Percentiles rank a stretch among this genome's conserved stretches.
These are phyloP conservation scores for Zasmidium cellare DNA, from an alignment of 2,329 filamentous ascomycete genomes.

Conservation along the genomic window DNA sequence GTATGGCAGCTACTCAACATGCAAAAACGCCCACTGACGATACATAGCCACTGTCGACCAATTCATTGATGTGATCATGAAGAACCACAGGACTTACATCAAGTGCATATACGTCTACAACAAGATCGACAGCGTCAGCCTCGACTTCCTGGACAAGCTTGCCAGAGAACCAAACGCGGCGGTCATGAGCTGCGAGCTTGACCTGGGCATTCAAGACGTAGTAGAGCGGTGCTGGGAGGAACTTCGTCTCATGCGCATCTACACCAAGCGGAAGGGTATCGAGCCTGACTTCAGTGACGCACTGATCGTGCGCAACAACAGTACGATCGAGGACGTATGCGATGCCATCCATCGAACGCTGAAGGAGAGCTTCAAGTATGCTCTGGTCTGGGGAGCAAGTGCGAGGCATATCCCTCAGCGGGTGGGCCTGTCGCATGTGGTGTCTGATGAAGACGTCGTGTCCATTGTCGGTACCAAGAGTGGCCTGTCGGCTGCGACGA, in stretches of 20 bases:
- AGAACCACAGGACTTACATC: conserved; percentile 97
- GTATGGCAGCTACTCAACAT: conserved; percentile 35
- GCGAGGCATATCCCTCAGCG: conserved; percentile 92
- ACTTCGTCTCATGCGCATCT: conserved; percentile 83
- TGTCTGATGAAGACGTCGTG: conserved; percentile 69
- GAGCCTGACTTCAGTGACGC: conserved; percentile 91
- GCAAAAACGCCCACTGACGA: conserved; percentile 8
- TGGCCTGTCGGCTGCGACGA: conserved; percentile 27
- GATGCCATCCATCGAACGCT: conserved; percentile 90
- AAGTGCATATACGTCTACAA: conserved; percentile 95
- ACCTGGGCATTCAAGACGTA: conserved; percentile 89
- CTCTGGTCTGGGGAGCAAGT: conserved; percentile 94
- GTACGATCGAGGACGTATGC: conserved; percentile 94
- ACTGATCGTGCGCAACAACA: conserved; percentile 84
- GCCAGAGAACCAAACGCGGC: conserved; percentile 91
- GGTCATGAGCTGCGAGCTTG: conserved; percentile 96
- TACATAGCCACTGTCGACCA: conserved; percentile 82
- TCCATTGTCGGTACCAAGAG: conserved; percentile 57
- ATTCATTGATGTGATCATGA: conserved; percentile 99
- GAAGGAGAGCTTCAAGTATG: conserved; percentile 99
- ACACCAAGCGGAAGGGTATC: conserved; percentile 91
- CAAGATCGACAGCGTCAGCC: conserved; percentile 94
- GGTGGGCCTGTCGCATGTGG: conserved; percentile 80
- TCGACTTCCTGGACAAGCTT: conserved; percentile 89
- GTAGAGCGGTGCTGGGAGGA: conserved; percentile 96